These are phyloP conservation scores for Mortierella sp. DNA, from an alignment of 371 early-diverging fungal genomes.

Conservation along the genomic window DNA sequence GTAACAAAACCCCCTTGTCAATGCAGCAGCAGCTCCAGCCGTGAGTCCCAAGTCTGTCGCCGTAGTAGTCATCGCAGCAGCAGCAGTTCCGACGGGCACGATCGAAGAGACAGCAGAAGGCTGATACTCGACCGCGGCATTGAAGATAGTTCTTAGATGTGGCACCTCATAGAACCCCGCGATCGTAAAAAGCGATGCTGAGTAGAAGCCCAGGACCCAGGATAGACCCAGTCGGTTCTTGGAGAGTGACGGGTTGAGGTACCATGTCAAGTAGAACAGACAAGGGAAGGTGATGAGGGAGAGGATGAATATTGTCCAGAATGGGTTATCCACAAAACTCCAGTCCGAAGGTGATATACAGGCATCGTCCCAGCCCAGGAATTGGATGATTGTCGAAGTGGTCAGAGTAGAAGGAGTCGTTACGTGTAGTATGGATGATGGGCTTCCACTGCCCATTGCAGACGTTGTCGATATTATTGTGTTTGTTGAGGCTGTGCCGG, in stretches of 20 bases:
- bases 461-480: neutral
- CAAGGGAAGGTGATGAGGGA: slow-evolving; percentile 39
- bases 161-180: slow-evolving; percentile 50
- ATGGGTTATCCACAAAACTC: slow-evolving; percentile 41
- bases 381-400: neutral
- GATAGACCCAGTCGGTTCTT: slow-evolving; percentile 53
- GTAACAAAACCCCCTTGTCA: slow-evolving; percentile 19
- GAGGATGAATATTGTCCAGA: slow-evolving; percentile 47
- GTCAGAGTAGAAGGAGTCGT: neutral
- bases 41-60: neutral
- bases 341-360: slow-evolving; percentile 39
- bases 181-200: slow-evolving; percentile 41
- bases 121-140: slow-evolving; percentile 37
- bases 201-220: slow-evolving; percentile 53
- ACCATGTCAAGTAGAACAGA: slow-evolving; percentile 55
- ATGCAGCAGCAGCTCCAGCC: neutral
- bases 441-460: too few relatives aligned
- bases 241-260: slow-evolving; percentile 43
- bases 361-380: slow-evolving; percentile 38
- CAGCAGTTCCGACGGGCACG: neutral
- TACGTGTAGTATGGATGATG: too few relatives aligned
- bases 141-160: slow-evolving; percentile 44
- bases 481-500: neutral
- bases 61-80: neutral
- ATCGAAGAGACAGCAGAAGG: slow-evolving; percentile 3